A percentile compares a stretch with the other conserved stretches of the same genome.
phyloP scores from a whole-genome alignment of 78 protist species.

The Mastigamoeba balamuthi region DNA sequence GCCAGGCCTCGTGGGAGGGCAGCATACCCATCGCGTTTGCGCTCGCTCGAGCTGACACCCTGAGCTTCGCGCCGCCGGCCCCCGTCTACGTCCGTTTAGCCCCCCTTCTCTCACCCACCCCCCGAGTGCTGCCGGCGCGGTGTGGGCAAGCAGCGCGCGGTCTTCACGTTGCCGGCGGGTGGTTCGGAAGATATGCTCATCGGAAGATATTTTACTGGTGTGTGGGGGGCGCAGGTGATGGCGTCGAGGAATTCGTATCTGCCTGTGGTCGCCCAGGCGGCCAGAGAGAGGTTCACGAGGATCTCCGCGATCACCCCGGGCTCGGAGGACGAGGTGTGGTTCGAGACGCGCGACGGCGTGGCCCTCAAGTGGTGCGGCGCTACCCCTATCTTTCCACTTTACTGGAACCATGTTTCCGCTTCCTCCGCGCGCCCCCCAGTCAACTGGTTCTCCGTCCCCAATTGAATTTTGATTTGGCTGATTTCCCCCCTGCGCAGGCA shows the following conservation, averaged over 20 bases:
- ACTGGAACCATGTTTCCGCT: neutral
- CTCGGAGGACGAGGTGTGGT: constrained; percentile 1
- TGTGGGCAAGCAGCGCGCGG: too few relatives aligned
- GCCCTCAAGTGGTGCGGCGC: neutral
- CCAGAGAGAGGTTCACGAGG: too few relatives aligned
- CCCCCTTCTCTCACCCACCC: too few relatives aligned
- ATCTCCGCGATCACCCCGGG: neutral
- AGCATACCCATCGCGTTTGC: neutral
- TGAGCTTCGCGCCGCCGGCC: neutral
- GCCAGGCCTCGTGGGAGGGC: neutral
- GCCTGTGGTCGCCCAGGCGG: neutral
- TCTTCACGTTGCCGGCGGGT: too few relatives aligned
- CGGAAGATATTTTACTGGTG: too few relatives aligned
- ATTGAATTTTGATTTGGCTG: neutral
- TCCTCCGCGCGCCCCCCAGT: neutral
- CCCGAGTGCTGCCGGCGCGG: too few relatives aligned
- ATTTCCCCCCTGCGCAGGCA: neutral
- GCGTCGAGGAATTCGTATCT: neutral
- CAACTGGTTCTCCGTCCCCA: neutral
- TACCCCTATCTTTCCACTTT: neutral
- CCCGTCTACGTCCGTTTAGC: neutral
- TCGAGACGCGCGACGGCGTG: neutral
- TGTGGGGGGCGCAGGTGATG: neutral
- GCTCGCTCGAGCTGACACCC: neutral
- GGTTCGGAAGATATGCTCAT: too few relatives aligned